These are phyloP conservation scores for Heterobasidion occidentale DNA, from an alignment of 1,284 basidiomycete genomes.

Conservation along the genomic window DNA sequence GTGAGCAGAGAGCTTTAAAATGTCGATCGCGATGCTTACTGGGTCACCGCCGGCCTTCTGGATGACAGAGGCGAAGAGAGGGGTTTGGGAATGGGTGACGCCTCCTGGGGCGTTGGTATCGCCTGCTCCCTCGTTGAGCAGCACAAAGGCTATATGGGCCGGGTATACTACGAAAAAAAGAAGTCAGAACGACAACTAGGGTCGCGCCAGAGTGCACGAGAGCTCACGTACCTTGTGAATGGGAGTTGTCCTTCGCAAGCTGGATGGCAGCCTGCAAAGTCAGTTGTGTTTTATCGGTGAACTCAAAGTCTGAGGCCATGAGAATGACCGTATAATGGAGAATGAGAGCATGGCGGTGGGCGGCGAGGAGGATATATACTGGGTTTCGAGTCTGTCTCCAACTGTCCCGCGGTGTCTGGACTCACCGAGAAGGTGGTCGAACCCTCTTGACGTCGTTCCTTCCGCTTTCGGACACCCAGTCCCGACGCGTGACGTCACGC, in stretches of 20 bases:
- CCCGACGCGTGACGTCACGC: neutral
- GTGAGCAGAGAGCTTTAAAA: neutral
- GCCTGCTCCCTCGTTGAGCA: constrained; percentile 56
- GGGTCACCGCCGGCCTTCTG: constrained; percentile 73
- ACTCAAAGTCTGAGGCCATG: constrained; percentile 58
- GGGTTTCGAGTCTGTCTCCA: too few species aligned
- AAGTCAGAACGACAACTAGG: neutral
- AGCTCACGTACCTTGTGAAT: constrained; percentile 57
- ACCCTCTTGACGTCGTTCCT: neutral
- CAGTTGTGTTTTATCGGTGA: constrained; percentile 74
- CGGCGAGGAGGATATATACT: too few species aligned
- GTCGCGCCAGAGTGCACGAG: neutral
- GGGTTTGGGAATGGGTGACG: constrained; percentile 20
- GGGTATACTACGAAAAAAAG: constrained; percentile 47
- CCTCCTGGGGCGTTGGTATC: constrained; percentile 26
- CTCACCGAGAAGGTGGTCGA: neutral
- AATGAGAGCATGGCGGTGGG: neutral
- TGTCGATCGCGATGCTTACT: constrained; percentile 31
- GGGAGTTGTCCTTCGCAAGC: constrained; percentile 76
- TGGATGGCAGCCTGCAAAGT: constrained; percentile 64
- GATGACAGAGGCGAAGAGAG: constrained; percentile 71
- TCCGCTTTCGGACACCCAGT: neutral
- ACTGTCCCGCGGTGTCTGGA: too few species aligned
- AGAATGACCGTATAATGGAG: constrained; percentile 8
- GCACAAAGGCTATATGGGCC: constrained; percentile 67